phyloP scores from a whole-genome alignment of 2,329 filamentous ascomycete genomes.

The Stemphylium lycopersici region DNA sequence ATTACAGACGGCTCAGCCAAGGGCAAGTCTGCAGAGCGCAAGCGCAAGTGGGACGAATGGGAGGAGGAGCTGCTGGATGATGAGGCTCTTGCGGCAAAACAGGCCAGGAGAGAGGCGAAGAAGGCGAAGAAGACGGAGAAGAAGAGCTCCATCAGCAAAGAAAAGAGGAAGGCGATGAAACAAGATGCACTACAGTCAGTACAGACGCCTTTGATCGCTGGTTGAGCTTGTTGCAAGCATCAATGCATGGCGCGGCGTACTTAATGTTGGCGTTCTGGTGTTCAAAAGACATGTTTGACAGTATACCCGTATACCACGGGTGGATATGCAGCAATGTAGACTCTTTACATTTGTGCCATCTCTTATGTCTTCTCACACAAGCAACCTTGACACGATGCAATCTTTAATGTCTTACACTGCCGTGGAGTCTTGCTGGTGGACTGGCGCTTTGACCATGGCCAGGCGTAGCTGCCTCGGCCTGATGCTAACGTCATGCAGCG shows the following conservation, averaged over 20 bases:
- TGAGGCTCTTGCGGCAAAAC: slow-evolving; percentile 43
- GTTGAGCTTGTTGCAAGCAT: slow-evolving; percentile 1
- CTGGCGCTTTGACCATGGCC: slow-evolving; percentile 13
- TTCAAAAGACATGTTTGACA: slow-evolving; percentile 26
- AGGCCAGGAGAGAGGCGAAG: slow-evolving; percentile 59
- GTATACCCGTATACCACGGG: slow-evolving; percentile 23
- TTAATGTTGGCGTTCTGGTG: slow-evolving; percentile 24
- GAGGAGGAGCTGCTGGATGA: slow-evolving; percentile 47
- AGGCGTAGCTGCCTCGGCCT: slow-evolving; percentile 19
- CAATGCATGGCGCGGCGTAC: slow-evolving; percentile 22
- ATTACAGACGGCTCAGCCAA: slow-evolving; percentile 30
- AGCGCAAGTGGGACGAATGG: slow-evolving; percentile 49
- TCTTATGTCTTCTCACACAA: background rate
- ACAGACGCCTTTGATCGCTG: slow-evolving; percentile 44
- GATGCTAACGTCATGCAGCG: slow-evolving; percentile 29
- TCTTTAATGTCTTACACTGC: background rate
- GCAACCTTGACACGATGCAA: background rate
- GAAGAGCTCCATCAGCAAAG: slow-evolving; percentile 49
- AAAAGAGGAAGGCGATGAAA: slow-evolving; percentile 59
- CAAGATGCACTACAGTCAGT: slow-evolving; percentile 53
- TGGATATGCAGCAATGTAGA: background rate
- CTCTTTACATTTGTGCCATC: background rate
- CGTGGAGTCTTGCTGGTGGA: background rate
- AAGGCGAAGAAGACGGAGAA: slow-evolving; percentile 39
- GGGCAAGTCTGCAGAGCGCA: slow-evolving; percentile 39